Conservation (phyloP, 164 flowering plant genomes). For the Umbilicus rupestris region DNA sequence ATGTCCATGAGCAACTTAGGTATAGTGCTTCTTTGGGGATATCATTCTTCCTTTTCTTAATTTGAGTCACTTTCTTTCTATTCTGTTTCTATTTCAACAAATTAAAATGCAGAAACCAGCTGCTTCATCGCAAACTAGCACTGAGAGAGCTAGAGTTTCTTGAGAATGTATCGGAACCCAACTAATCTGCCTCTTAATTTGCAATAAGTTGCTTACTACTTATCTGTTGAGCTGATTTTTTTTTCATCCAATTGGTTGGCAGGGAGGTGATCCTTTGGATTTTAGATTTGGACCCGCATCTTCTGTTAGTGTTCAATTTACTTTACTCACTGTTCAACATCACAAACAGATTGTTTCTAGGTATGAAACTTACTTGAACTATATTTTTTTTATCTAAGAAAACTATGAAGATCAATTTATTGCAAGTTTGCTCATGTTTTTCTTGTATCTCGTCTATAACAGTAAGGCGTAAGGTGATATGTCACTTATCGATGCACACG, state of each 20-base stretch:
- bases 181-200: neutral
- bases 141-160: constrained; percentile 93
- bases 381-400: neutral
- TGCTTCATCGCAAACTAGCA: constrained; percentile 61
- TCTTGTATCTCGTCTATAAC: constrained; percentile 13
- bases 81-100: neutral
- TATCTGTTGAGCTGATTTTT: neutral
- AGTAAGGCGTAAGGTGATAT: constrained; percentile 94
- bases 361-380: constrained; percentile 21
- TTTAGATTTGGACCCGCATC: constrained; percentile 57
- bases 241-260: constrained; percentile 10
- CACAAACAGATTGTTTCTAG: constrained; percentile 57
- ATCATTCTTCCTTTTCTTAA: neutral
- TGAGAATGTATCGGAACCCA: constrained; percentile 55
- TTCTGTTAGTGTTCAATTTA: constrained; percentile 80
- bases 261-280: constrained; percentile 98
- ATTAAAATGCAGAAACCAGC: constrained; percentile 51
- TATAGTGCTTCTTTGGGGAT: constrained; percentile 16
- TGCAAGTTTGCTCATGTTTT: neutral
- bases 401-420: neutral
- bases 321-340: constrained; percentile 73
- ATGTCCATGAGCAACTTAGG: constrained; percentile 86
- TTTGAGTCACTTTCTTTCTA: neutral
- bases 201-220: neutral
- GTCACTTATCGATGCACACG: constrained; percentile 69